Evolutionary conservation across 257 asterid species (phyloP), one percentile per base, ranked within the genome.

Genomic region (Ligustrum vulgare): DNA sequence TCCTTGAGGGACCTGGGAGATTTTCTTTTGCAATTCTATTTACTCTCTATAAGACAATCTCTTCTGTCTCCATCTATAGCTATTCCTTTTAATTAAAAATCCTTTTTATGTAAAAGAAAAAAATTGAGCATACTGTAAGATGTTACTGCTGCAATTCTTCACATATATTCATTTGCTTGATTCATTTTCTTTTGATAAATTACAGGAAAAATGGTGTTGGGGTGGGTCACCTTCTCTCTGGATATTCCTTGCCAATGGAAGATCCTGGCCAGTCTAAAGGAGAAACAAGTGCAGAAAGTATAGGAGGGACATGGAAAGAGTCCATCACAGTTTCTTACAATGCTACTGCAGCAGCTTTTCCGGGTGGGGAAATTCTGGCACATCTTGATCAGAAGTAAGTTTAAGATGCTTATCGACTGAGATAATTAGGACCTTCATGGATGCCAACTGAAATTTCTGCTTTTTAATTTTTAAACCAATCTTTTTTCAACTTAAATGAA

Each of bases 371-470:
- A 79, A 82, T 94, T 39, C 33, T 94, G 67, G 98, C 93, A 2
- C 98, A 94, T 84, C 96, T 94, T 80, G 98, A 94, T 89, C 98
- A 94, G 28, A 94, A 92, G 98, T 94, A 84, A 86, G 90, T 77
- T 35, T 23, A 2, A 60, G 34, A 60, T 22, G 6, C 18, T 60
- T 22, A 8, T 60, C 18, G 28, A 60, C 23, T 60, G 32, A 22
- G 33, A 60, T 60, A 60, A 60, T 18, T n/a, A 64, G 47, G 49
- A 56, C 43, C n/a, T 47, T 72, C 10, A 25, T 33, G 18, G 32
- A 39, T 60, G 10, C 67, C 32, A 60, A 60, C 33, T 22, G 15
- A 60, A 22, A 23, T 60, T 34, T 70, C 35, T 6, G 31, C 22
- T 2, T 51, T 45, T 9, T 9, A 8, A 39, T 9, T 39, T 39